Conservation (phyloP, 139 green algal genomes). For the Asterochloris sp. region DNA sequence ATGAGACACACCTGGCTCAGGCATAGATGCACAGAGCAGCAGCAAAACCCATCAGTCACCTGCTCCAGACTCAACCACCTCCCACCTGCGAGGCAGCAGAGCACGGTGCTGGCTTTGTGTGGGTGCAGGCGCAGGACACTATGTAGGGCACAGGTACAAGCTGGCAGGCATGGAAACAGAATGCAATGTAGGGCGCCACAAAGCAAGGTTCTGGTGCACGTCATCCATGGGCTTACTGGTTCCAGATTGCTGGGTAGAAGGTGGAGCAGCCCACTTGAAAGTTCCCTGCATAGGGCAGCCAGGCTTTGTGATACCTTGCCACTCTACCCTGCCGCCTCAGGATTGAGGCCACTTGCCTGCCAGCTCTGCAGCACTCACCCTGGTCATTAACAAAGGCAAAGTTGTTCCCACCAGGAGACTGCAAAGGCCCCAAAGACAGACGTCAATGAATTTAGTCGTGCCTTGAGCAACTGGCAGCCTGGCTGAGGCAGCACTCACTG, state of each 20-base stretch:
- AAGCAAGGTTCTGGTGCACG: not conserved
- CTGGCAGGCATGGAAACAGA: not conserved
- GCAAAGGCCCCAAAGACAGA: too few species aligned
- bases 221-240: conserved; percentile 16
- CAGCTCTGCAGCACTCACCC: too few species aligned
- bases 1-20: not conserved
- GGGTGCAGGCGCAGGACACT: not conserved
- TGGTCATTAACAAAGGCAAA: too few species aligned
- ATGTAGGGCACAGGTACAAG: not conserved
- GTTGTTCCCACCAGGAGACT: too few species aligned
- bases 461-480: too few species aligned
- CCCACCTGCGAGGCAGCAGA: conserved; percentile 35
- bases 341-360: too few species aligned
- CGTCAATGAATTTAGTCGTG: too few species aligned
- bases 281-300: not conserved
- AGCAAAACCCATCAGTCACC: conserved; percentile 27
- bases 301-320: too few species aligned
- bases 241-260: conserved; percentile 24
- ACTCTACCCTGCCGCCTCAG: too few species aligned
- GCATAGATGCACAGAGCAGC: conserved; percentile 40
- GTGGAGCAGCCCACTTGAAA: conserved; percentile 24
- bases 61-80: conserved; percentile 46
- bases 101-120: not conserved
- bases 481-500: too few species aligned
- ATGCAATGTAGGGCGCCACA: not conserved